Evolutionary conservation across 2,329 filamentous ascomycete genomes (phyloP).

Genomic region (Phyllosticta citriasiana): DNA sequence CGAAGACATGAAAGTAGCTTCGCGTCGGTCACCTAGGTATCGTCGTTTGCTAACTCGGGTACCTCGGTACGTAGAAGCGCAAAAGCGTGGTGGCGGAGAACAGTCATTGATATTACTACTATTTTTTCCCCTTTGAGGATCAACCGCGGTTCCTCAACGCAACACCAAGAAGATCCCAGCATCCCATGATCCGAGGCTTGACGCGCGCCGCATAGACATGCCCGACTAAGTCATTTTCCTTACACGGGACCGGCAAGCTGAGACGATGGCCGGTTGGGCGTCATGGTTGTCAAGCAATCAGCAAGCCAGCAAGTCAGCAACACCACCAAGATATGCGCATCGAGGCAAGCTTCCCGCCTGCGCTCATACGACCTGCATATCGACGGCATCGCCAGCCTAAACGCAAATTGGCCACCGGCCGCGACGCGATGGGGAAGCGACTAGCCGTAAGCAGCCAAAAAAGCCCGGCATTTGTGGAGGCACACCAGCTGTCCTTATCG

Average conservation of each 20-base stretch:
- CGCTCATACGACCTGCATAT: background rate
- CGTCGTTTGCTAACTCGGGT: background rate
- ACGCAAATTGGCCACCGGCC: background rate
- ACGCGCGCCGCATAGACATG: background rate
- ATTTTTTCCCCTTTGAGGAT: background rate
- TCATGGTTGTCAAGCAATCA: background rate
- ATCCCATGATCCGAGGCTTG: background rate
- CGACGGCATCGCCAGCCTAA: background rate
- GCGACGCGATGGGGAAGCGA: background rate
- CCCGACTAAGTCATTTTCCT: background rate
- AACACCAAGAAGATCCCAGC: background rate
- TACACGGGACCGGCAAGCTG: background rate
- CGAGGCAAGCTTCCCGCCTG: background rate
- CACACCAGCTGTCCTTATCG: background rate
- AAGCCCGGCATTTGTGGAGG: background rate
- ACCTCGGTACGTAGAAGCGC: background rate
- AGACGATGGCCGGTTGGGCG: background rate
- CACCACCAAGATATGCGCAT: background rate
- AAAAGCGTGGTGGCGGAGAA: background rate
- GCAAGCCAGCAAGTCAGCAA: background rate
- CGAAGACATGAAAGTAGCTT: too few relatives aligned
- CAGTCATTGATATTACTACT: background rate
- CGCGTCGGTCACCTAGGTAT: background rate
- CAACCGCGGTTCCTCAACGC: background rate
- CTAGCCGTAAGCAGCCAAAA: background rate